Percentiles rank a stretch among this genome's conserved stretches.
phyloP scores from a whole-genome alignment of 192 early-diverging fungal species.

The Linnemannia zychae region DNA sequence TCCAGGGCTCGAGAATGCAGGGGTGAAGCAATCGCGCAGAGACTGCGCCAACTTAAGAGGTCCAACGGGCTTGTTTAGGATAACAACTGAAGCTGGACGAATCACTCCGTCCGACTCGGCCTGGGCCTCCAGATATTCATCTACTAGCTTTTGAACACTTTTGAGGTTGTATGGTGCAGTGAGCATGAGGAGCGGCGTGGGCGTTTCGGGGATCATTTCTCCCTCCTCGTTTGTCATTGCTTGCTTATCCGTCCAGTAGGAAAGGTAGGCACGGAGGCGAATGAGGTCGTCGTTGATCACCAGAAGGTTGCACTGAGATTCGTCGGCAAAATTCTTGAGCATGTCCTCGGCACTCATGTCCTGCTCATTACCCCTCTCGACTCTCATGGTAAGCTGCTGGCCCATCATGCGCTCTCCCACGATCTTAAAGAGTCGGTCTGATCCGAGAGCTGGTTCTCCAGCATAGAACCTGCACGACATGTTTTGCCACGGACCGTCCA shows the following conservation, averaged over 20 bases:
- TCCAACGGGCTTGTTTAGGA: constrained; percentile 50
- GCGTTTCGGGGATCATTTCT: constrained; percentile 2
- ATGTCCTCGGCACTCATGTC: constrained; percentile 32
- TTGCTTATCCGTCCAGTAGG: constrained; percentile 33
- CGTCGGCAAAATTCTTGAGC: constrained; percentile 28
- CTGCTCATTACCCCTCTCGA: constrained; percentile 36
- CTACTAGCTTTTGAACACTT: constrained; percentile 25
- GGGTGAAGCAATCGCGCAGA: constrained; percentile 52
- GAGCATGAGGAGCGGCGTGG: constrained; percentile 40
- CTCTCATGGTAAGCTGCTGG: constrained; percentile 46
- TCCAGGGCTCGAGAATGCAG: constrained; percentile 31
- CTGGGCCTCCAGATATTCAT: constrained; percentile 40
- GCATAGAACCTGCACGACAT: constrained; percentile 38
- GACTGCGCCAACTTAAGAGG: constrained; percentile 46
- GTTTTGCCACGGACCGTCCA: constrained; percentile 33
- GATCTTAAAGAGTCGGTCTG: constrained; percentile 44
- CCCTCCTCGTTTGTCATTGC: not conserved
- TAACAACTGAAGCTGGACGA: constrained; percentile 38
- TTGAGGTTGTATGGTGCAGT: constrained; percentile 25
- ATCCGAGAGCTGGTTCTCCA: constrained; percentile 33
- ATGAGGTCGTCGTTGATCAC: constrained; percentile 45
- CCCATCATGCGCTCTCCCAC: constrained; percentile 50
- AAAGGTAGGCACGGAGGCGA: constrained; percentile 31
- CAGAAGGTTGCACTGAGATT: constrained; percentile 34
- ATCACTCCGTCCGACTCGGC: constrained; percentile 21